Percentiles rank a stretch among this genome's conserved stretches.
These are phyloP conservation scores for Neonectria hederae DNA, from an alignment of 2,329 filamentous ascomycete genomes.

Conservation along the genomic window DNA sequence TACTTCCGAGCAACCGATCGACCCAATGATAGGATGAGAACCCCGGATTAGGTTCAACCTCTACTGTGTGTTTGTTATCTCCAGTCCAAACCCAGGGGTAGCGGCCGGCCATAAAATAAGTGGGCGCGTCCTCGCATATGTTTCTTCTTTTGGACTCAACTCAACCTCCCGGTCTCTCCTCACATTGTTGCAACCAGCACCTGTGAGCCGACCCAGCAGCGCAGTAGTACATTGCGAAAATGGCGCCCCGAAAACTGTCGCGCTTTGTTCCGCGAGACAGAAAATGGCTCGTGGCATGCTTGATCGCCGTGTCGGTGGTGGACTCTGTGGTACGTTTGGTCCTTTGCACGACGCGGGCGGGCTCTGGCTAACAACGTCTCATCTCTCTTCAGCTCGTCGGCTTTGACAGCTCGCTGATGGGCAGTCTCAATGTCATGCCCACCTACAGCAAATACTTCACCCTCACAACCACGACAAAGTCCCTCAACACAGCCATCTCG, in stretches of 20 bases:
- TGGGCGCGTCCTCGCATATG: not conserved
- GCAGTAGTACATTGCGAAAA: too few relatives aligned
- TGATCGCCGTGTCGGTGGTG: constrained; percentile 15
- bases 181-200: not conserved
- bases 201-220: too few relatives aligned
- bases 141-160: not conserved
- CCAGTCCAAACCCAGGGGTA: too few relatives aligned
- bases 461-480: constrained; percentile 21
- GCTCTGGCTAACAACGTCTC: not conserved
- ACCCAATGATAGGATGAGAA: not conserved
- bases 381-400: constrained; percentile 15
- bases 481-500: constrained; percentile 18
- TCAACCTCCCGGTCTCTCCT: not conserved
- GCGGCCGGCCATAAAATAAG: not conserved
- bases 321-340: constrained; percentile 15
- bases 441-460: constrained; percentile 20
- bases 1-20: not conserved
- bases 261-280: constrained; percentile 13
- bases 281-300: constrained; percentile 18
- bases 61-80: too few relatives aligned
- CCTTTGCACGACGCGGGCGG: not conserved
- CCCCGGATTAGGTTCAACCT: not conserved
- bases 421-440: constrained; percentile 20
- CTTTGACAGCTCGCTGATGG: constrained; percentile 18
- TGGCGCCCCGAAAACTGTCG: constrained; percentile 10